Evolutionary conservation across 1,284 basidiomycete species (phyloP).

Genomic region (Naganishia liquefaciens): DNA sequence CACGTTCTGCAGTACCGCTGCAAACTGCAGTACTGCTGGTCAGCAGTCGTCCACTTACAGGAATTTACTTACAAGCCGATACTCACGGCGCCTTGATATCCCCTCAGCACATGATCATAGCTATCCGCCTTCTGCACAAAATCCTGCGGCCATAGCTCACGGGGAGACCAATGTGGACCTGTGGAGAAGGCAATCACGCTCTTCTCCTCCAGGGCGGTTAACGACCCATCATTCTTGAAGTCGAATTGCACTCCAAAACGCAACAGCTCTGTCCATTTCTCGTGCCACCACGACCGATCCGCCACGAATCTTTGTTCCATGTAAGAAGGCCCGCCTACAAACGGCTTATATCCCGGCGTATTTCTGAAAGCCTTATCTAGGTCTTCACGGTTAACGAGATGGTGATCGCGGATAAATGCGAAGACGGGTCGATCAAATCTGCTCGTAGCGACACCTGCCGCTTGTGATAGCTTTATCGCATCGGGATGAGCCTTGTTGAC

Average conservation of each 20-base stretch:
- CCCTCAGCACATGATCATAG: slow-evolving; percentile 4
- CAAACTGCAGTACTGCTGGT: neutral
- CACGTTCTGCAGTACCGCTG: slow-evolving; percentile 4
- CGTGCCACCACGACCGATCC: slow-evolving; percentile 25
- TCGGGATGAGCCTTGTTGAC: slow-evolving; percentile 12
- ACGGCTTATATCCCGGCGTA: slow-evolving; percentile 16
- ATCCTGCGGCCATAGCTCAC: slow-evolving; percentile 9
- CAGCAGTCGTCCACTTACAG: too few species aligned
- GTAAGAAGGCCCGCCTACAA: neutral
- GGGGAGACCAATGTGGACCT: slow-evolving; percentile 27
- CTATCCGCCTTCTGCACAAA: neutral
- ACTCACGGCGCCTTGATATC: slow-evolving; percentile 16
- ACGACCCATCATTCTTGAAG: neutral
- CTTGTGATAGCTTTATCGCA: neutral
- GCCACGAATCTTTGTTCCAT: slow-evolving; percentile 18
- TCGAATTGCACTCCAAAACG: neutral
- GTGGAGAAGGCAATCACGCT: slow-evolving; percentile 24
- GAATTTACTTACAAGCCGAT: too few species aligned
- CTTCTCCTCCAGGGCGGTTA: slow-evolving; percentile 11
- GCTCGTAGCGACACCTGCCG: slow-evolving; percentile 16
- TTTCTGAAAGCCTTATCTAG: slow-evolving; percentile 16
- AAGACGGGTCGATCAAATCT: slow-evolving; percentile 16
- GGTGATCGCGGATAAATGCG: slow-evolving; percentile 24
- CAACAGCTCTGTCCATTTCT: slow-evolving; percentile 13
- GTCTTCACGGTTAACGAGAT: slow-evolving; percentile 15